Conservation (phyloP, 2,329 filamentous ascomycete species). For the Fusarium nelsonii region DNA sequence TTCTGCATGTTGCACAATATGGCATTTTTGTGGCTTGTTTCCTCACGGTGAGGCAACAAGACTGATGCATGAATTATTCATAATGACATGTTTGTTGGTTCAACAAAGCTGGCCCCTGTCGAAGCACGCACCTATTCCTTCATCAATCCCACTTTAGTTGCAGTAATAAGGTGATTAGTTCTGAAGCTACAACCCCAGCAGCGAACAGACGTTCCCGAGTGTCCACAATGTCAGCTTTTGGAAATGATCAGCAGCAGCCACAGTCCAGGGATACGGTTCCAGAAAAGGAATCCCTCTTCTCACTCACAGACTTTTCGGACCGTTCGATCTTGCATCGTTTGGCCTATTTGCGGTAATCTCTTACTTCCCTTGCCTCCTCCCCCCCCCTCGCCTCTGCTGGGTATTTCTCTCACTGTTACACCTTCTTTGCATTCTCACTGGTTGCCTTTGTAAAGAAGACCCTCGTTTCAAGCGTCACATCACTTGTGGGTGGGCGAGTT, state of each 20-base stretch:
- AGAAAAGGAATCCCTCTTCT: neutral
- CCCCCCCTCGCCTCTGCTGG: slow-evolving; percentile 1
- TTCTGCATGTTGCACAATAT: neutral
- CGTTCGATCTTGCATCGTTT: slow-evolving; percentile 18
- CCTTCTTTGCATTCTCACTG: neutral
- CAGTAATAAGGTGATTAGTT: neutral
- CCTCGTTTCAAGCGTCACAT: slow-evolving; percentile 14
- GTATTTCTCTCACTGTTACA: neutral
- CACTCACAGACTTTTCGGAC: slow-evolving; percentile 1
- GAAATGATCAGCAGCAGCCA: slow-evolving; percentile 25
- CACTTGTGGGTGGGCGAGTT: slow-evolving; percentile 3
- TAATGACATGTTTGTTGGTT: neutral
- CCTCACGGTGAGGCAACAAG: neutral
- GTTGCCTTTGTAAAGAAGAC: neutral
- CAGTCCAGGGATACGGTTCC: slow-evolving; percentile 5
- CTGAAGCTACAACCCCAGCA: neutral
- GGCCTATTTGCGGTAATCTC: slow-evolving; percentile 9
- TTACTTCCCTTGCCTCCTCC: neutral
- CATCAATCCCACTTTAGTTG: slow-evolving; percentile 9
- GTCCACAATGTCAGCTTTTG: neutral
- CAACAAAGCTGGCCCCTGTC: slow-evolving; percentile 12
- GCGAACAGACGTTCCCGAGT: neutral
- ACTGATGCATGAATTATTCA: neutral
- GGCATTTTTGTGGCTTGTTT: neutral
- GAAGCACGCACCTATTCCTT: neutral